Percentiles rank a stretch among this genome's conserved stretches.
Evolutionary conservation across 306 rosid genomes (phyloP).

Genomic region (Sechiopsis laciniata): DNA sequence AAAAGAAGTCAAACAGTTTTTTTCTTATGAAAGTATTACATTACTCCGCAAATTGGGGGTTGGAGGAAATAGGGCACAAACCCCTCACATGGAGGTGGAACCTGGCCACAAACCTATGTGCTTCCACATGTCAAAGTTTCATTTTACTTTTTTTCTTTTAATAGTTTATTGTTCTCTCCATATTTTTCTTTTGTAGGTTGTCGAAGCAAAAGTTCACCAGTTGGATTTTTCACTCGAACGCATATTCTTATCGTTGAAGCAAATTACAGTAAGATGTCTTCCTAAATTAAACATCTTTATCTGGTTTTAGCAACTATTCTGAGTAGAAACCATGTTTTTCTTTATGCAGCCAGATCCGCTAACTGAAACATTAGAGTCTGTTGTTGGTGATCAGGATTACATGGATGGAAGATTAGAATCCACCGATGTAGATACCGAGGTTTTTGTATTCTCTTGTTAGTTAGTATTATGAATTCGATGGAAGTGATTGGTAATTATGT

Average conservation of each 20-base stretch:
- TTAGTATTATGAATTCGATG: not conserved
- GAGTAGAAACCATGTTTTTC: not conserved
- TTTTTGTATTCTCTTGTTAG: conserved; percentile 23
- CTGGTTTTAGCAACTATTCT: conserved; percentile 1
- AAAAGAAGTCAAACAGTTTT: not conserved
- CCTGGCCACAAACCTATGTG: not conserved
- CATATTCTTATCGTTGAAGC: conserved; percentile 74
- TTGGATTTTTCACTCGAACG: conserved; percentile 68
- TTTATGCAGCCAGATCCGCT: conserved; percentile 87
- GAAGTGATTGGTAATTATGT: not conserved
- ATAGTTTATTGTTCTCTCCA: conserved; percentile 18
- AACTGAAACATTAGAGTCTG: conserved; percentile 64
- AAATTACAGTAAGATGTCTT: conserved; percentile 47
- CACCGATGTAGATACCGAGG: conserved; percentile 65
- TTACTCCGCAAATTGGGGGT: not conserved
- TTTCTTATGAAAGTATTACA: not conserved
- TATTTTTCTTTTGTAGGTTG: conserved; percentile 35
- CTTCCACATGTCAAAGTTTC: not conserved
- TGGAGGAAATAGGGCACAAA: not conserved
- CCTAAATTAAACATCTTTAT: not conserved
- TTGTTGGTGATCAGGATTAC: conserved; percentile 52
- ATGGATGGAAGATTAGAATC: conserved; percentile 63
- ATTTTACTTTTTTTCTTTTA: not conserved
- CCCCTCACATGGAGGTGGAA: not conserved
- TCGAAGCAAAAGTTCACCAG: conserved; percentile 88